Percentiles rank a stretch among this genome's conserved stretches.
phyloP scores from a whole-genome alignment of 805 yeast genomes.

The Ogataea thermomethanolica region DNA sequence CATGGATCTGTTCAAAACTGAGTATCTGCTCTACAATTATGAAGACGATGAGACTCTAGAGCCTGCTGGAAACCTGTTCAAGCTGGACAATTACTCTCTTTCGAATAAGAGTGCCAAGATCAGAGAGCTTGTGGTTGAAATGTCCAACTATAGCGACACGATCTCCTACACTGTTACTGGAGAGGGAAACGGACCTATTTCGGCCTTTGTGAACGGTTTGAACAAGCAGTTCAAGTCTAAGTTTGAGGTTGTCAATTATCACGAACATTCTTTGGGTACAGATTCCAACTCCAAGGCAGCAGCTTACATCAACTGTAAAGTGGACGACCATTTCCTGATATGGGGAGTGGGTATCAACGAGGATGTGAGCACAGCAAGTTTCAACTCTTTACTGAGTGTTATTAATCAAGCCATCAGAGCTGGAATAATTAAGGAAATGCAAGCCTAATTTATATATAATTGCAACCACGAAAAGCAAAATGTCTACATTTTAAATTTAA shows the following conservation, averaged over 20 bases:
- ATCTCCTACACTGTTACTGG: conserved; percentile 42
- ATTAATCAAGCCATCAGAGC: conserved; percentile 35
- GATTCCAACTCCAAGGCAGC: conserved; percentile 74
- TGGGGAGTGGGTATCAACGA: conserved; percentile 62
- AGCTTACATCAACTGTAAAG: conserved; percentile 50
- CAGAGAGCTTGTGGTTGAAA: conserved; percentile 45
- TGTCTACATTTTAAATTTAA: too few species aligned
- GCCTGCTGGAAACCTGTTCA: conserved; percentile 20
- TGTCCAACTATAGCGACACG: conserved; percentile 42
- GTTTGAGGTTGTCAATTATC: conserved; percentile 64
- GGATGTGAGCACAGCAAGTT: conserved; percentile 54
- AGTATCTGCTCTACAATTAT: conserved; percentile 43
- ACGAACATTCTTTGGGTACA: conserved; percentile 76
- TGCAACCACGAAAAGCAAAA: too few species aligned
- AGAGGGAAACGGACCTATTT: conserved; percentile 78
- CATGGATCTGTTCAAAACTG: conserved; percentile 57
- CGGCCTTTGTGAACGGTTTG: conserved; percentile 67
- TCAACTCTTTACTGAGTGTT: conserved; percentile 46
- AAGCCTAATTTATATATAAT: conserved; percentile 1
- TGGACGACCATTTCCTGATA: conserved; percentile 26
- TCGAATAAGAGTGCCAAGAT: conserved; percentile 36
- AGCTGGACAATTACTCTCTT: conserved; percentile 26
- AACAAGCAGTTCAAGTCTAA: conserved; percentile 43
- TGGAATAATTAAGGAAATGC: conserved; percentile 23
- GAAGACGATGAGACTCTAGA: conserved; percentile 25